Evolutionary conservation across 2,329 filamentous ascomycete species (phyloP).

Genomic region (Iodosphaeria phyllophila): DNA sequence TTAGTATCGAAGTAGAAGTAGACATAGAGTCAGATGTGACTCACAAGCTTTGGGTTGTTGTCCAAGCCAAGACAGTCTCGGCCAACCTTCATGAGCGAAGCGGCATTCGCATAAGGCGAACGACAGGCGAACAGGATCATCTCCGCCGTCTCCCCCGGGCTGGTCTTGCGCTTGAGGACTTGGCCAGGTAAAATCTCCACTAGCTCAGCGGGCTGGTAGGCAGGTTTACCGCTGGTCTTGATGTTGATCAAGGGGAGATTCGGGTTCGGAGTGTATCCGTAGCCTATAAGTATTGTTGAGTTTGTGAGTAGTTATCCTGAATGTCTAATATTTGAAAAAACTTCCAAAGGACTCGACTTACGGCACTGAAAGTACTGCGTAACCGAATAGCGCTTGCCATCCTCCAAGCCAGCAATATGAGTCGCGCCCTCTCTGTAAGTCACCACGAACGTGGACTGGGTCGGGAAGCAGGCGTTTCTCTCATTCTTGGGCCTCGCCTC

Average conservation of each 20-base stretch:
- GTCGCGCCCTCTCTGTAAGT: too few species aligned
- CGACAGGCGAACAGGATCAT: slow-evolving; percentile 63
- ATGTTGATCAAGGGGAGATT: slow-evolving; percentile 46
- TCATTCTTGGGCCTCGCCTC: too few species aligned
- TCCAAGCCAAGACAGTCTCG: slow-evolving; percentile 39
- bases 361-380: slow-evolving; percentile 21
- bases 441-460: too few species aligned
- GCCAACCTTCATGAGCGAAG: slow-evolving; percentile 41
- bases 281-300: slow-evolving; percentile 6
- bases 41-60: slow-evolving; percentile 23
- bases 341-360: neutral
- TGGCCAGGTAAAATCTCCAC: slow-evolving; percentile 48
- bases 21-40: slow-evolving; percentile 6
- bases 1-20: too few species aligned
- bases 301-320: too few species aligned
- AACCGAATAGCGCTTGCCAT: slow-evolving; percentile 15
- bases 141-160: slow-evolving; percentile 35
- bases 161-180: slow-evolving; percentile 38
- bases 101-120: slow-evolving; percentile 44
- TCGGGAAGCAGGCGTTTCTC: too few species aligned
- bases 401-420: slow-evolving; percentile 10
- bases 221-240: slow-evolving; percentile 34
- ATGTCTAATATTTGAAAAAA: too few species aligned
- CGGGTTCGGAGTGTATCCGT: slow-evolving; percentile 11
- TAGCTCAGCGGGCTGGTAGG: slow-evolving; percentile 48